phyloP scores from a whole-genome alignment of 495 filamentous ascomycete species.

The Physcia stellaris region DNA sequence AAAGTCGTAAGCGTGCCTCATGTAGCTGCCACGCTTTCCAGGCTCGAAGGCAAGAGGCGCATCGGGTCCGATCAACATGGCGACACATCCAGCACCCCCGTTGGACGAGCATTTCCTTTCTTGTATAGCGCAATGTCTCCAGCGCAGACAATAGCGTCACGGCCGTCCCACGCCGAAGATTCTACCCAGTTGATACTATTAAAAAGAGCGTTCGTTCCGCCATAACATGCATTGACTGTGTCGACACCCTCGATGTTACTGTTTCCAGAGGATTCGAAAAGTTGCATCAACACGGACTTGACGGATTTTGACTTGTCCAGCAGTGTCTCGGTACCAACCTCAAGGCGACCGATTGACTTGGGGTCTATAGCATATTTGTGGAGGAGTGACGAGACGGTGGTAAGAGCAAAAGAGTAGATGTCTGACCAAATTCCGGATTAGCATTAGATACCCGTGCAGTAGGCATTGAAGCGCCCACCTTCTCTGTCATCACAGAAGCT shows the following conservation, averaged over 20 bases:
- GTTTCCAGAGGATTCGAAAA: constrained; percentile 71
- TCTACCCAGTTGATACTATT: constrained; percentile 97
- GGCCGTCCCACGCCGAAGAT: constrained; percentile 94
- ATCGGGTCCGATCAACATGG: constrained; percentile 86
- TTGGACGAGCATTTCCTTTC: constrained; percentile 89
- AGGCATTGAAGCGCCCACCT: constrained; percentile 39
- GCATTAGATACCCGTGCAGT: background rate
- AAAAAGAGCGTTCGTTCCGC: constrained; percentile 94
- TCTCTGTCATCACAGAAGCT: constrained; percentile 98
- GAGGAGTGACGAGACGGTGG: constrained; percentile 74
- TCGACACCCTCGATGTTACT: constrained; percentile 95
- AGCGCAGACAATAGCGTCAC: constrained; percentile 83
- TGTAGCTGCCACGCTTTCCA: constrained; percentile 81
- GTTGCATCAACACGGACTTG: constrained; percentile 98
- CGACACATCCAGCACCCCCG: constrained; percentile 87
- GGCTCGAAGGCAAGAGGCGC: constrained; percentile 86
- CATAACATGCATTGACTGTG: constrained; percentile 95
- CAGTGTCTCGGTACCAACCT: constrained; percentile 96
- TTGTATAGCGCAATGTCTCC: constrained; percentile 98
- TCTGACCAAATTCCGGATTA: constrained; percentile 36
- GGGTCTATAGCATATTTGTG: constrained; percentile 89
- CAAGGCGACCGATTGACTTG: constrained; percentile 78
- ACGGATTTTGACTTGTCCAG: constrained; percentile 99
- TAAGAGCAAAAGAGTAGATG: constrained; percentile 95
- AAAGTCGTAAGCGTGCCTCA: constrained; percentile 95